Evolutionary conservation across 2,329 filamentous ascomycete species (phyloP), one percentile per base, ranked within the genome.

Genomic region (Pseudocercospora crystallina): DNA sequence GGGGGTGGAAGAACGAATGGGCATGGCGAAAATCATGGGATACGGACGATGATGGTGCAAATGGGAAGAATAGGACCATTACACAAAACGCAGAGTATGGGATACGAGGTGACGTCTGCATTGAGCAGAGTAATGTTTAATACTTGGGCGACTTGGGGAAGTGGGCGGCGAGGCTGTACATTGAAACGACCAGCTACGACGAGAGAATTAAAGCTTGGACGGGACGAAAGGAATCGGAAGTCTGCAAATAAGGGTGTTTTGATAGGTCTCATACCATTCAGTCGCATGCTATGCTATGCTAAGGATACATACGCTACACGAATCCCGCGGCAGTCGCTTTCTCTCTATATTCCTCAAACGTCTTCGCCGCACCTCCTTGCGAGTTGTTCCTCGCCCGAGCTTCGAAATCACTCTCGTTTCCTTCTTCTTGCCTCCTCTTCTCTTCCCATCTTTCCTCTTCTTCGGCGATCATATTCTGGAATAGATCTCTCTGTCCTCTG

Each of bases 381-480:
- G 51, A 52, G 51, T 68, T 67, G 8, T 57, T 59, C 40, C 64
- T 63, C 40, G 59, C 63, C 37, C 63, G 43, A 8, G 47, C 54
- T 38, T 65, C 63, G 35, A 54, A 54, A 12, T 63, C 60, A 30
- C 47, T 62, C 44, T 65, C 66, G 44, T 30, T 61, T 31, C 20
- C 66, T 53, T 55, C 58, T 29, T 61, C 58, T 40, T 65, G 61
- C 45, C 59, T 56, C 20, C 65, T 62, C 40, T 68, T 61, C 34
- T 70, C 69, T 46, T 76, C 73, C 73, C 73, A 77, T 11, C 62
- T 65, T 48, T 75, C 73, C 60, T 78, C 75, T 52, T 77, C 75
- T 33, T 66, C 64, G 2, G 68, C 69, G 14, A 73, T 64, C 32
- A 71, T 61, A 8, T 63, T 63, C 39, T 70, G 62, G 52, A 77